These are phyloP conservation scores for Pyricularia pennisetigena DNA, from an alignment of 2,329 filamentous ascomycete species.

Conservation along the genomic window DNA sequence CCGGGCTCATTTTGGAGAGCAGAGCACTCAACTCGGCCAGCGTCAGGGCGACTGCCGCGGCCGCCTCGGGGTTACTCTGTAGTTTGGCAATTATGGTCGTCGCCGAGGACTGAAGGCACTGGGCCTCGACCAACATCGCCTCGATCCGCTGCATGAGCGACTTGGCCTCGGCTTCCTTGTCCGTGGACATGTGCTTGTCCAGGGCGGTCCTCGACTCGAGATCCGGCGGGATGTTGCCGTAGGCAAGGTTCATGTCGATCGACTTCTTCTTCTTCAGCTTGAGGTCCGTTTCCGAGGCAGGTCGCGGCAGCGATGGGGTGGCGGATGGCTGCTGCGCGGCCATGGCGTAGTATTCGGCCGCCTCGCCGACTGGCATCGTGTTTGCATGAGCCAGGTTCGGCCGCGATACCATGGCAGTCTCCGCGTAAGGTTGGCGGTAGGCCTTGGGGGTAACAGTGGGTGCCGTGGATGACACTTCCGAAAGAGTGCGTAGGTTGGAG, in stretches of 20 bases:
- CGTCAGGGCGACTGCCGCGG: conserved; percentile 86
- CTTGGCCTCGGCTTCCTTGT: conserved; percentile 25
- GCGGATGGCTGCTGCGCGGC: neutral
- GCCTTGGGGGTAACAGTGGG: conserved; percentile 25
- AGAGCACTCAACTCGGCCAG: conserved; percentile 84
- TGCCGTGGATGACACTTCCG: conserved; percentile 38
- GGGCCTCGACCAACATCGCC: conserved; percentile 69
- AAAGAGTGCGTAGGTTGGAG: conserved; percentile 41
- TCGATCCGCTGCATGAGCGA: conserved; percentile 67
- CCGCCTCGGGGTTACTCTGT: conserved; percentile 68
- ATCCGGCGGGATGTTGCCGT: conserved; percentile 71
- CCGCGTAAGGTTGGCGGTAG: conserved; percentile 29
- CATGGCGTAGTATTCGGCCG: neutral
- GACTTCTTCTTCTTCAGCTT: conserved; percentile 29
- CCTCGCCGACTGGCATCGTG: conserved; percentile 12
- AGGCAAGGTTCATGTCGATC: conserved; percentile 87
- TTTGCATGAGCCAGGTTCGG: conserved; percentile 23
- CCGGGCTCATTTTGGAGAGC: conserved; percentile 73
- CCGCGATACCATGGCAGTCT: conserved; percentile 23
- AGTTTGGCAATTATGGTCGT: conserved; percentile 69
- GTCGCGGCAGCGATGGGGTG: neutral
- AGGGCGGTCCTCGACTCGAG: conserved; percentile 40
- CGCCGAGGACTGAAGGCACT: conserved; percentile 80
- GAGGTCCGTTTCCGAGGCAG: conserved; percentile 28
- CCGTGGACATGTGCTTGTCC: conserved; percentile 32